Percentiles rank a stretch among this genome's conserved stretches.
phyloP scores from a whole-genome alignment of 441 rosid species.

The Melastoma candidum region DNA sequence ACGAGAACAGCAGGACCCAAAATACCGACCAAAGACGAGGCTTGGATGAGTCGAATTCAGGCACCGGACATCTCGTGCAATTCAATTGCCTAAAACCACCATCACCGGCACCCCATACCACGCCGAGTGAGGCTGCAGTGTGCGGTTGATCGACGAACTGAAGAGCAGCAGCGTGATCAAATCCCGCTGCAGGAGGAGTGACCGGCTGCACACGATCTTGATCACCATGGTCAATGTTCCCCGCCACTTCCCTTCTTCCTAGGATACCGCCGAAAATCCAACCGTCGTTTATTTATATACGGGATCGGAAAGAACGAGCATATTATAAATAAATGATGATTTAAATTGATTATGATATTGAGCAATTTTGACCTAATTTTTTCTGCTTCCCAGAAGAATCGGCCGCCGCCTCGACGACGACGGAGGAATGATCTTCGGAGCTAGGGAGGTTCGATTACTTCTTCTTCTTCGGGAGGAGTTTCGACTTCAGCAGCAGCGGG shows the following conservation, averaged over 20 bases:
- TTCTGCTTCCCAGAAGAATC: neutral
- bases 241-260: conserved; percentile 8
- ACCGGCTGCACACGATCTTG: conserved; percentile 53
- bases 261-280: no score
- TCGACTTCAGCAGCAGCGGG: conserved; percentile 43
- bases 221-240: conserved; percentile 66
- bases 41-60: conserved; percentile 60
- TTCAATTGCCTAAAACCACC: conserved; percentile 43
- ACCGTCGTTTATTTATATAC: no score
- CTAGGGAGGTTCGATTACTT: conserved; percentile 1
- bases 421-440: no score
- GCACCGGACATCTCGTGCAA: conserved; percentile 66
- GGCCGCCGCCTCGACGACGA: no score
- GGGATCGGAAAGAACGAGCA: no score
- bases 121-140: conserved; percentile 22
- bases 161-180: conserved; percentile 61
- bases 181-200: conserved; percentile 45
- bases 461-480: conserved; percentile 32
- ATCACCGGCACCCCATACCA: conserved; percentile 14
- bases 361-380: conserved; percentile 14
- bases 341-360: no score
- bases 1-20: neutral
- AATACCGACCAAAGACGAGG: conserved; percentile 60
- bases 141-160: conserved; percentile 55
- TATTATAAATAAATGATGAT: no score